Percentiles rank a stretch among this genome's conserved stretches.
These are phyloP conservation scores for Stylosanthes scabra DNA, from an alignment of 331 rosid genomes.

Conservation along the genomic window DNA sequence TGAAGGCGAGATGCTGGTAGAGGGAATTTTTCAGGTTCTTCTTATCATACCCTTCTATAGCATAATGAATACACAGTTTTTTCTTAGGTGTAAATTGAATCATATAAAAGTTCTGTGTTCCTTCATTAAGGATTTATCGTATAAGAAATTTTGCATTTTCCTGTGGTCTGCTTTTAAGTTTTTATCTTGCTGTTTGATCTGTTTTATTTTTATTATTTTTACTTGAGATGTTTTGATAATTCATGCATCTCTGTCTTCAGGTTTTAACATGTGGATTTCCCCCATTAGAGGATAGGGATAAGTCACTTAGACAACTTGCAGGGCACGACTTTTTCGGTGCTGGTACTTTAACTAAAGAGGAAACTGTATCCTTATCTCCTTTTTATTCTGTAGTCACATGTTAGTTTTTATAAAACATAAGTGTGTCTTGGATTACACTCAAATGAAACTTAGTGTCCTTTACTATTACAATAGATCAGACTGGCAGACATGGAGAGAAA, in stretches of 20 bases:
- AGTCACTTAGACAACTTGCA: constrained; percentile 65
- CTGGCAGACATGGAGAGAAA: constrained; percentile 73
- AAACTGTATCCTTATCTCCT: constrained; percentile 69
- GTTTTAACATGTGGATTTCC: constrained; percentile 96
- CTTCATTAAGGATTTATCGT: not conserved
- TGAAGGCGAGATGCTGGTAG: constrained; percentile 92
- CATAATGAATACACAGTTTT: not conserved
- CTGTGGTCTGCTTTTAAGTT: constrained; percentile 2
- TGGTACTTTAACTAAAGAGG: constrained; percentile 71
- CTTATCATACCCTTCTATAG: constrained; percentile 24
- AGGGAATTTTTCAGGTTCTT: constrained; percentile 84
- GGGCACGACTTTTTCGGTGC: constrained; percentile 86
- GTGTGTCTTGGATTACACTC: constrained; percentile 8
- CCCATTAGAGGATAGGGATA: constrained; percentile 83
- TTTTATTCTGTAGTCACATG: constrained; percentile 5
- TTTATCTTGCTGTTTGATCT: not conserved
- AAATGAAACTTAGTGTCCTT: constrained; percentile 37
- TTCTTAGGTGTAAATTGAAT: constrained; percentile 7
- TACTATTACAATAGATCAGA: constrained; percentile 68
- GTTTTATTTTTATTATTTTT: not conserved
- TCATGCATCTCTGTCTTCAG: constrained; percentile 47
- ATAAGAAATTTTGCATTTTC: not conserved
- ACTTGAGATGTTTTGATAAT: constrained; percentile 27
- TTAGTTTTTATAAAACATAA: constrained; percentile 1
- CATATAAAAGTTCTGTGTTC: not conserved